Conservation (phyloP, 2,329 filamentous ascomycete genomes). For the Emericellopsis atlantica region DNA sequence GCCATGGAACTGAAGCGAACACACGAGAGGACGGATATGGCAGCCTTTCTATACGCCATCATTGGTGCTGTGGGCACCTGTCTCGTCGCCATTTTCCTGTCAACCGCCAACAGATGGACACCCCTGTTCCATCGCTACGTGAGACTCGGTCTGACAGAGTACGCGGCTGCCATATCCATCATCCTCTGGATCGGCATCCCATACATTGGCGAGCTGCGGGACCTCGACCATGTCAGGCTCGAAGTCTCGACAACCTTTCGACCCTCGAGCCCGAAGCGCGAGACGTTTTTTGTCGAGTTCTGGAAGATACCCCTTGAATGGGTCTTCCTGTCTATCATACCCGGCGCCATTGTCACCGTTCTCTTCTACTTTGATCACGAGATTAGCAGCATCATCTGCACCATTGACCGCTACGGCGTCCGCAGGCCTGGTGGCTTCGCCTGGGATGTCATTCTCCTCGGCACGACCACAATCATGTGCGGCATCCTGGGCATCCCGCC, state of each 20-base stretch:
- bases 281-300: slow-evolving; percentile 47
- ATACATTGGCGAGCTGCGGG: slow-evolving; percentile 44
- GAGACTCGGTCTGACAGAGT: slow-evolving; percentile 47
- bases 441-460: slow-evolving; percentile 50
- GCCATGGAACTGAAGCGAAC: slow-evolving; percentile 50
- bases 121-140: slow-evolving; percentile 49
- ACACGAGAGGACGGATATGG: slow-evolving; percentile 41
- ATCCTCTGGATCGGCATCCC: slow-evolving; percentile 53
- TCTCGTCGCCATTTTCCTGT: slow-evolving; percentile 46
- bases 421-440: slow-evolving; percentile 50
- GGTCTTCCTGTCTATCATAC: slow-evolving; percentile 49
- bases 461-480: slow-evolving; percentile 49
- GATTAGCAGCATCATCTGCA: slow-evolving; percentile 57
- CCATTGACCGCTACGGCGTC: slow-evolving; percentile 45
- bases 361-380: slow-evolving; percentile 63
- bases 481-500: slow-evolving; percentile 55
- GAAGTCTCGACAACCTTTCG: slow-evolving; percentile 41
- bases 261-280: slow-evolving; percentile 41
- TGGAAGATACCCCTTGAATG: slow-evolving; percentile 47
- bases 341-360: slow-evolving; percentile 49
- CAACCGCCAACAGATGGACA: slow-evolving; percentile 47
- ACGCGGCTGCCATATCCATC: slow-evolving; percentile 54
- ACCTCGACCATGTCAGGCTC: slow-evolving; percentile 44
- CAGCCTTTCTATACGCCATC: slow-evolving; percentile 51
- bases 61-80: slow-evolving; percentile 53